Base-by-base conservation (phyloP, 495 filamentous ascomycete species). In the Pseudevernia furfuracea region DNA sequence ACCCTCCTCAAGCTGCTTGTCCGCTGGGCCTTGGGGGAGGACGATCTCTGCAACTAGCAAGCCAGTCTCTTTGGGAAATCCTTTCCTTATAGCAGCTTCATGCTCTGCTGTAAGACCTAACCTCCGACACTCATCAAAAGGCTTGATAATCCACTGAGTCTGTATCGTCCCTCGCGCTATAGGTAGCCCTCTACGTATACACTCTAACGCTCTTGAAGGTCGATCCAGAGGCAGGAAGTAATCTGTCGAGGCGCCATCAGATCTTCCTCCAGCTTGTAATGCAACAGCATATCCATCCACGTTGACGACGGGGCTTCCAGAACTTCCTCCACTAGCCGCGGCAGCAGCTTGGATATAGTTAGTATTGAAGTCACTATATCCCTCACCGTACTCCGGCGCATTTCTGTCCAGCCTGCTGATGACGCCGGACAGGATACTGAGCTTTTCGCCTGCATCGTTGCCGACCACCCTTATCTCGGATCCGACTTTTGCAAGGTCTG, bases 291-390 rank as follows among this genome's bases (percentile, higher is more conserved):
- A 87, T 2, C 94, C 94, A 73, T 96, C 90, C 43, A 96, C 87
- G 71, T 97, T 95, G 64, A 99, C 92, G 4, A 99, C 94, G 1
- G 94, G 94, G 85, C 89, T 94, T 36, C 94, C 94, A 14, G 95
- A 97, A 76, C 91, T 96, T 68, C 94, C 94, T 63, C 94, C 94
- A 73, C 90, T 96, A 15, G 94, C 94, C 10, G 94, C 92, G 36
- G 94, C 94, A 19, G 93, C 95, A 65, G 94, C 94, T 79, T 99
- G 94, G 66, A 97, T 97, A 75, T 99, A 99, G 74, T 96, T 97
- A 41, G 94, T 98, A 72, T 98, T 99, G 80, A 99, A 99, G 72
- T 99, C 94, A 74, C 92, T 92, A 75, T 99, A 99, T 3, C 94
- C 94, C 66, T 97, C 94, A 43, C 94, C 93, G 69, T 99, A 99